Conservation (phyloP, 768 basidiomycete genomes). For the Kwoniella heveanensis region DNA sequence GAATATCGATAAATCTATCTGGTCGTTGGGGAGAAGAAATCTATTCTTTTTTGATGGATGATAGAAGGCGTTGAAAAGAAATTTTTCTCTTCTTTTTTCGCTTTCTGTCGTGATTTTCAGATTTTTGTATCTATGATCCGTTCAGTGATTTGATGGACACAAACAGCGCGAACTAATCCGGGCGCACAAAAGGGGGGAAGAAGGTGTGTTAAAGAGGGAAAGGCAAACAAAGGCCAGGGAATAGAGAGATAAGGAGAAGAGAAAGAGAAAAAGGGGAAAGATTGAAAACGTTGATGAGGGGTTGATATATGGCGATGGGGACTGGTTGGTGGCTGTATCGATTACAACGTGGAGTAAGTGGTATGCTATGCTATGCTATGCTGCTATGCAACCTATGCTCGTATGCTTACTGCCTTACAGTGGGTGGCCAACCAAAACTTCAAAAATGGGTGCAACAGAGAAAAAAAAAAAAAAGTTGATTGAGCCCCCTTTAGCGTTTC, state of each 20-base stretch:
- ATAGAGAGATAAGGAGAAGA: constrained; percentile 11
- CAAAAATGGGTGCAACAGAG: too few species aligned
- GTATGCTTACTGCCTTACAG: too few species aligned
- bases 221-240: constrained; percentile 4
- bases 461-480: too few species aligned
- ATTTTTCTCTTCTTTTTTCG: neutral
- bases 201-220: constrained; percentile 1
- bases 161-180: constrained; percentile 6
- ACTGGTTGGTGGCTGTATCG: constrained; percentile 2
- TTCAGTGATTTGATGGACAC: neutral
- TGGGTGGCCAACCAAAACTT: too few species aligned
- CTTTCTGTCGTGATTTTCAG: neutral
- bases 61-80: constrained; percentile 5
- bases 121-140: constrained; percentile 1
- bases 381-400: too few species aligned
- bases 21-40: neutral
- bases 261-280: constrained; percentile 2
- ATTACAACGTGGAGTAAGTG: neutral
- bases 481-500: too few species aligned
- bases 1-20: constrained; percentile 19
- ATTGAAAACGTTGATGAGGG: constrained; percentile 5
- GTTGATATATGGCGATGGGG: constrained; percentile 4
- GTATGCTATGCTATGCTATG: neutral
- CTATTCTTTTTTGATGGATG: constrained; percentile 3
- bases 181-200: neutral